Evolutionary conservation across 2,329 filamentous ascomycete genomes (phyloP).

Genomic region (Passalora sequoiae): DNA sequence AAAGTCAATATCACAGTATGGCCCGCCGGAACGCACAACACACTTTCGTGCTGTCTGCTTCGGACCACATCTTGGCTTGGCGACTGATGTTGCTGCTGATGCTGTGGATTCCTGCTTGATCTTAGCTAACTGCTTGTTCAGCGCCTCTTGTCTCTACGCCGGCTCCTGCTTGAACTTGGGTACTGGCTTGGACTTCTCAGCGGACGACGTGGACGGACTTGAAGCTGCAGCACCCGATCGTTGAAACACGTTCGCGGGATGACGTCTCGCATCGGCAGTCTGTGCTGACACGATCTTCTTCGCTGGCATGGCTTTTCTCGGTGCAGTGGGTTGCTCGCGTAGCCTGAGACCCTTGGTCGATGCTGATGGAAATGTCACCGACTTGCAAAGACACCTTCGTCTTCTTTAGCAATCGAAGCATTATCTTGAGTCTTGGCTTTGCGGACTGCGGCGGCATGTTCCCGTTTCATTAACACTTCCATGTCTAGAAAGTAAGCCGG

Average conservation of each 20-base stretch:
- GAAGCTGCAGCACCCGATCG: too few relatives aligned
- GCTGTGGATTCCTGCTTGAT: neutral
- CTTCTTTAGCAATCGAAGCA: constrained; percentile 20
- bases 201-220: too few relatives aligned
- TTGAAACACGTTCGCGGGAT: constrained; percentile 13
- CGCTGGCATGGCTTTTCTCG: constrained; percentile 3
- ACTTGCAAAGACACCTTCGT: constrained; percentile 27
- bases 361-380: constrained; percentile 23
- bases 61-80: neutral
- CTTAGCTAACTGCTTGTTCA: too few relatives aligned
- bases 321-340: constrained; percentile 1
- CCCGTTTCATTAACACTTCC: constrained; percentile 53
- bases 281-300: neutral
- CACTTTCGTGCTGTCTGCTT: constrained; percentile 12
- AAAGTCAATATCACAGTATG: neutral
- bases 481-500: constrained; percentile 47
- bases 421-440: constrained; percentile 40
- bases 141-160: too few relatives aligned
- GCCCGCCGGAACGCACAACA: neutral
- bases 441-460: constrained; percentile 50
- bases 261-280: neutral
- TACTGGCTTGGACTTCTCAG: too few relatives aligned
- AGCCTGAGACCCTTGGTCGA: constrained; percentile 19
- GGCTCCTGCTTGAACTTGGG: too few relatives aligned
- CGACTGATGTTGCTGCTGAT: neutral